Evolutionary conservation across 2,329 filamentous ascomycete genomes (phyloP).

Genomic region (Fusarium aywerte): DNA sequence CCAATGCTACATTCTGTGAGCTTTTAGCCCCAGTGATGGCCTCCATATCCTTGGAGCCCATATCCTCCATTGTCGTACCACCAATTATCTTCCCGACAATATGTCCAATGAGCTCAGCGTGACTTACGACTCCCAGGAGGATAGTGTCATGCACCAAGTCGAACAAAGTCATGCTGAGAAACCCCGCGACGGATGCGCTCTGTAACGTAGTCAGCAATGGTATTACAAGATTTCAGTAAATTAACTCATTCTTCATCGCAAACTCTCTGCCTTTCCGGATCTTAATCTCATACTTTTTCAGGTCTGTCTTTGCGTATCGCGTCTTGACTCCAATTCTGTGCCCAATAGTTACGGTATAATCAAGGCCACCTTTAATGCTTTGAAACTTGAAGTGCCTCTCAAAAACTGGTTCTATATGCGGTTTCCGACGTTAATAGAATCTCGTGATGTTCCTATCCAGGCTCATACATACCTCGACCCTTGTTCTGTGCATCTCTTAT

Average conservation of each 20-base stretch:
- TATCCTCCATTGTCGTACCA: constrained; percentile 1
- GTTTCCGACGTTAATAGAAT: rapidly evolving
- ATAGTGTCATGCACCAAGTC: constrained; percentile 16
- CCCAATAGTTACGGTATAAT: constrained; percentile 1
- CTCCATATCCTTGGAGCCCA: constrained; percentile 13
- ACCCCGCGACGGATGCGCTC: constrained; percentile 10
- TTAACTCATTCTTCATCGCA: background rate
- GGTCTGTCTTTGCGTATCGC: background rate
- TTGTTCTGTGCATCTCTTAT: background rate
- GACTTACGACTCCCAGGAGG: background rate
- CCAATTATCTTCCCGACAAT: constrained; percentile 5
- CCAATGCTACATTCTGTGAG: background rate
- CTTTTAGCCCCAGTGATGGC: constrained; percentile 4
- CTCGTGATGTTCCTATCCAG: rapidly evolving
- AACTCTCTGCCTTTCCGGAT: constrained; percentile 4
- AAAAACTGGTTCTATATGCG: background rate
- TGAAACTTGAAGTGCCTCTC: constrained; percentile 6
- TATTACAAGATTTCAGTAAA: too few relatives aligned
- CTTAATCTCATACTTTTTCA: constrained; percentile 2
- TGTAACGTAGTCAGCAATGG: background rate
- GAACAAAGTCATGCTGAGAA: constrained; percentile 3
- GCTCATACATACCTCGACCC: background rate
- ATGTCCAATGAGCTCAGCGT: constrained; percentile 4
- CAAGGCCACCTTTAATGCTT: constrained; percentile 3
- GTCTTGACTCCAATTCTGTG: constrained; percentile 9